Conservation (phyloP, 2,329 filamentous ascomycete genomes). For the Ophiostoma sp. region DNA sequence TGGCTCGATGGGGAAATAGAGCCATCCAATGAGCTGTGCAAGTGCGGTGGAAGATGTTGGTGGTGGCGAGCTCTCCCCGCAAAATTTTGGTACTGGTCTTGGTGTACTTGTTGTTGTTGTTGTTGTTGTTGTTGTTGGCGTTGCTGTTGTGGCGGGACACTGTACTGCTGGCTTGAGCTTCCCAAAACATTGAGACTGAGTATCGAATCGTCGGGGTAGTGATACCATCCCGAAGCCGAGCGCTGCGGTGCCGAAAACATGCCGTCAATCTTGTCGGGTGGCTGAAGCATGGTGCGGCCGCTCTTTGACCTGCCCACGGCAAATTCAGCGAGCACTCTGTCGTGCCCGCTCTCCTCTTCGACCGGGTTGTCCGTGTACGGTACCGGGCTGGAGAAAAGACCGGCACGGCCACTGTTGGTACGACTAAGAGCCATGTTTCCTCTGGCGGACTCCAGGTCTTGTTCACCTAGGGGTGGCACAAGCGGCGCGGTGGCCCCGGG, state of each 20-base stretch:
- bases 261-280: constrained; percentile 69
- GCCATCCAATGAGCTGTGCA: constrained; percentile 63
- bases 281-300: constrained; percentile 52
- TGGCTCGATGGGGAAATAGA: constrained; percentile 51
- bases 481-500: background rate
- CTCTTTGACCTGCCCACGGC: constrained; percentile 45
- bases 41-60: constrained; percentile 39
- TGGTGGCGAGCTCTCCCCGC: background rate
- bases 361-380: background rate
- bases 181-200: constrained; percentile 44
- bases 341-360: background rate
- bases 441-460: background rate
- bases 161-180: constrained; percentile 32
- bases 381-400: background rate
- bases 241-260: constrained; percentile 69
- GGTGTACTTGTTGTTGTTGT: background rate
- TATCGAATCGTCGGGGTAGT: constrained; percentile 62
- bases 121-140: background rate
- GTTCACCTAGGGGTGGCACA: background rate
- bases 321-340: background rate
- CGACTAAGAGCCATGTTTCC: background rate
- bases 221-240: constrained; percentile 63
- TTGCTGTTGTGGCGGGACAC: constrained; percentile 25
- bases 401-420: background rate
- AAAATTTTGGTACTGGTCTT: background rate